phyloP scores from a whole-genome alignment of 1,284 basidiomycete species.

The Ustilago bromivora region DNA sequence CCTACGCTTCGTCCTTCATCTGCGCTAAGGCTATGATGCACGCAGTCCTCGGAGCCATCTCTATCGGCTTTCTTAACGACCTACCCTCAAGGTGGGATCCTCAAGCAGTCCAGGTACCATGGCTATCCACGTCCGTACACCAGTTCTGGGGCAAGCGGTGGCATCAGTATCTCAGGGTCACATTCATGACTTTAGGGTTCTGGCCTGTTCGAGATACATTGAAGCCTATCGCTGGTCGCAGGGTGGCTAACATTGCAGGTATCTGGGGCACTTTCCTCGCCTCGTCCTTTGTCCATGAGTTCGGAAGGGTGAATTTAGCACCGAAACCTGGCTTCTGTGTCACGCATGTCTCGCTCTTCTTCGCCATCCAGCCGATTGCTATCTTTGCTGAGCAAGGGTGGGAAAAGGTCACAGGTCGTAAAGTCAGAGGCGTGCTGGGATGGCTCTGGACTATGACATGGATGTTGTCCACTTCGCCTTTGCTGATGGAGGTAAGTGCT shows the following conservation, averaged over 20 bases:
- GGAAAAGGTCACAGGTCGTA: conserved; percentile 8
- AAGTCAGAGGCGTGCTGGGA: conserved; percentile 28
- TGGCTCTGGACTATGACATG: conserved; percentile 35
- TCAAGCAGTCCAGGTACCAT: conserved; percentile 15
- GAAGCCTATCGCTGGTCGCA: conserved; percentile 8
- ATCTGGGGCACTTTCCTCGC: conserved; percentile 30
- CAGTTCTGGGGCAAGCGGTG: conserved; percentile 44
- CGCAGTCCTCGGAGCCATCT: neutral
- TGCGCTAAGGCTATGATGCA: conserved; percentile 17
- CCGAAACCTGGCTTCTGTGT: conserved; percentile 3
- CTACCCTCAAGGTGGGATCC: conserved; percentile 37
- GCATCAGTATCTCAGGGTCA: conserved; percentile 41
- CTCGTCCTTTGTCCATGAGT: conserved; percentile 44
- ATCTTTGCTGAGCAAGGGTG: conserved; percentile 34
- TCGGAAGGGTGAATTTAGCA: conserved; percentile 25
- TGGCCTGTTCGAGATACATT: conserved; percentile 18
- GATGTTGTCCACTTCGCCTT: conserved; percentile 20
- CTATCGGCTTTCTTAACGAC: conserved; percentile 15
- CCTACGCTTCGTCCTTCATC: conserved; percentile 14
- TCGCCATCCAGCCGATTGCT: conserved; percentile 26
- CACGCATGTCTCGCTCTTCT: conserved; percentile 23
- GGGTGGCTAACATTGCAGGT: conserved; percentile 14
- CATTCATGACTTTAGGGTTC: conserved; percentile 34
- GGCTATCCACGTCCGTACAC: conserved; percentile 24
- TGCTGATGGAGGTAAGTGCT: conserved; percentile 11